These are phyloP conservation scores for Trametes sp. DNA, from an alignment of 1,284 basidiomycete species.

Conservation along the genomic window DNA sequence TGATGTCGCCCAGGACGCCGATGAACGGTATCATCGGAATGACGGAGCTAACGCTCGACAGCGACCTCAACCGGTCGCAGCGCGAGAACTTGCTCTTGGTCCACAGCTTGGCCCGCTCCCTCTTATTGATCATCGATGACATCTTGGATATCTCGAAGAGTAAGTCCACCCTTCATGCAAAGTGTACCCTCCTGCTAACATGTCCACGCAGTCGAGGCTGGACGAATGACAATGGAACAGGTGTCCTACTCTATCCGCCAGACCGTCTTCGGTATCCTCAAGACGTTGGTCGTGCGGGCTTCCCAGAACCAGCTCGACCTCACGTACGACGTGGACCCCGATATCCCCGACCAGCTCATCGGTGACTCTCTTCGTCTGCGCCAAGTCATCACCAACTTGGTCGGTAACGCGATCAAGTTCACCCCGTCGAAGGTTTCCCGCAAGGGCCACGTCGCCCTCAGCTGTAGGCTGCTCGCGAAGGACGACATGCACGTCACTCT, in stretches of 20 bases:
- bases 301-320: constrained; percentile 98
- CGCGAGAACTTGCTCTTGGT: constrained; percentile 96
- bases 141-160: constrained; percentile 99
- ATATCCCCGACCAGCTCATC: constrained; percentile 96
- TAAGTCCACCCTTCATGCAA: constrained; percentile 49
- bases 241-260: constrained; percentile 98
- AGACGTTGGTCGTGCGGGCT: constrained; percentile 97
- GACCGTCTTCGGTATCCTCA: constrained; percentile 97
- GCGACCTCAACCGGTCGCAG: constrained; percentile 87
- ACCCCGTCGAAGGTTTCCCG: constrained; percentile 80
- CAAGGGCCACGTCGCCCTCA: constrained; percentile 93
- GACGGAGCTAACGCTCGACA: constrained; percentile 98
- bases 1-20: constrained; percentile 70
- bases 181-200: constrained; percentile 18
- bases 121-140: constrained; percentile 97
- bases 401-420: constrained; percentile 97
- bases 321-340: constrained; percentile 95
- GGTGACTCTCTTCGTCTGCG: constrained; percentile 94
- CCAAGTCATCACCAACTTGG: constrained; percentile 95
- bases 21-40: constrained; percentile 99
- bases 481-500: constrained; percentile 86
- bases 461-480: constrained; percentile 79
- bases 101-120: constrained; percentile 91
- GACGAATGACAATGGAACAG: constrained; percentile 99
- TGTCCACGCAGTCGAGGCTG: constrained; percentile 84